phyloP scores from a whole-genome alignment of 2,329 filamentous ascomycete genomes.

The Pestalotiopsis sp. region DNA sequence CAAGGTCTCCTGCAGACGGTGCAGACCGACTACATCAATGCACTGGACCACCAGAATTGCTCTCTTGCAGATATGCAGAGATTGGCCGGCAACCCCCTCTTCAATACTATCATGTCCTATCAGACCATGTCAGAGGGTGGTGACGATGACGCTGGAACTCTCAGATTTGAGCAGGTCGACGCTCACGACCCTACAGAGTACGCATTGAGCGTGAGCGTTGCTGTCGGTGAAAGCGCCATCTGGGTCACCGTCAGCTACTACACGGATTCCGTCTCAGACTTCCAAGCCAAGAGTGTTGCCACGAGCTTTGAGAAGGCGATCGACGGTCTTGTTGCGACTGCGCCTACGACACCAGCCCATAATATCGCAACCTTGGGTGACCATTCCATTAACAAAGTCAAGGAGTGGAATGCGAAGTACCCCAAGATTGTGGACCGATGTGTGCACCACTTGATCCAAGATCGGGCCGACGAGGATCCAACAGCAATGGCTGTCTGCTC shows the following conservation, averaged over 20 bases:
- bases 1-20: conserved; percentile 42
- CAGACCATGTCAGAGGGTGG: conserved; percentile 4
- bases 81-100: conserved; percentile 6
- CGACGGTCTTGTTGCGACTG: neutral
- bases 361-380: conserved; percentile 8
- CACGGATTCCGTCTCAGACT: conserved; percentile 11
- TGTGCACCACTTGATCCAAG: conserved; percentile 12
- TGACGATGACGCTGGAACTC: neutral
- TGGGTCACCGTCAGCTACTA: conserved; percentile 14
- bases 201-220: conserved; percentile 13
- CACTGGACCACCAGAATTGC: conserved; percentile 50
- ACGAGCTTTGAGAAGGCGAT: conserved; percentile 11
- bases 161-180: conserved; percentile 12
- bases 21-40: conserved; percentile 47
- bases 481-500: conserved; percentile 12
- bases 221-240: conserved; percentile 7
- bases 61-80: conserved; percentile 50
- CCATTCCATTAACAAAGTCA: neutral
- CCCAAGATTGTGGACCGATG: neutral
- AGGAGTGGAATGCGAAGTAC: conserved; percentile 6
- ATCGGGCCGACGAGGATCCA: conserved; percentile 1
- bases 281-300: conserved; percentile 9
- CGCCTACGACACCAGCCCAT: neutral
- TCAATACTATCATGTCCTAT: conserved; percentile 16
- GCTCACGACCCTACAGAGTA: conserved; percentile 14